These are phyloP conservation scores for Aphanomyces astaci DNA, from an alignment of 352 stramenopile genomes.

Conservation along the genomic window DNA sequence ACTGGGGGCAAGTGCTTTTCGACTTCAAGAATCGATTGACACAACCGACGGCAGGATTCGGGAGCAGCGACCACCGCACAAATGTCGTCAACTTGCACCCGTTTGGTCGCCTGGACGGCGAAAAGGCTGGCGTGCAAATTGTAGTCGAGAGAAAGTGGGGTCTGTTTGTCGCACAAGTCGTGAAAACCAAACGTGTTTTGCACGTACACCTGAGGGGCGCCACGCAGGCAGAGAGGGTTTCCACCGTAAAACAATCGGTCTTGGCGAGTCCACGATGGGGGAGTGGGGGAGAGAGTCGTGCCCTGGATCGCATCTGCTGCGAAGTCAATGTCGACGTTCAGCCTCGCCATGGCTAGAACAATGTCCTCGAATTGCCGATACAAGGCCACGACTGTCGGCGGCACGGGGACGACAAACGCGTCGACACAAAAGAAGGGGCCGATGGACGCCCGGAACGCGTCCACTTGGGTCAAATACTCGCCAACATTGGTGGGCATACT, in stretches of 20 bases:
- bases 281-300: neutral
- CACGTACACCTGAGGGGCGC: neutral
- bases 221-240: neutral
- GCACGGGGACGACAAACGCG: neutral
- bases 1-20: too few relatives aligned
- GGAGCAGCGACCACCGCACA: neutral
- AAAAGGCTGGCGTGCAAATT: too few relatives aligned
- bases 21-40: too few relatives aligned
- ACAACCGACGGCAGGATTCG: neutral
- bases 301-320: too few relatives aligned
- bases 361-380: neutral
- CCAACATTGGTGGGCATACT: too few relatives aligned
- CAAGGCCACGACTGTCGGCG: neutral
- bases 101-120: neutral
- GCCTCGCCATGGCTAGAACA: neutral
- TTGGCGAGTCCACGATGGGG: neutral
- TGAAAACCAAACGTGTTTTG: slow-evolving; percentile 5
- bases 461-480: too few relatives aligned
- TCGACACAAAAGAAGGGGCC: neutral
- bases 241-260: neutral
- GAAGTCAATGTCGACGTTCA: neutral
- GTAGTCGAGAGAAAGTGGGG: neutral
- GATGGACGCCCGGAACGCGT: neutral
- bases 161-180: neutral
- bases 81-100: neutral